A percentile compares a stretch with the other conserved stretches of the same genome.
phyloP scores from a whole-genome alignment of 768 basidiomycete genomes.

The Mycena filopes region DNA sequence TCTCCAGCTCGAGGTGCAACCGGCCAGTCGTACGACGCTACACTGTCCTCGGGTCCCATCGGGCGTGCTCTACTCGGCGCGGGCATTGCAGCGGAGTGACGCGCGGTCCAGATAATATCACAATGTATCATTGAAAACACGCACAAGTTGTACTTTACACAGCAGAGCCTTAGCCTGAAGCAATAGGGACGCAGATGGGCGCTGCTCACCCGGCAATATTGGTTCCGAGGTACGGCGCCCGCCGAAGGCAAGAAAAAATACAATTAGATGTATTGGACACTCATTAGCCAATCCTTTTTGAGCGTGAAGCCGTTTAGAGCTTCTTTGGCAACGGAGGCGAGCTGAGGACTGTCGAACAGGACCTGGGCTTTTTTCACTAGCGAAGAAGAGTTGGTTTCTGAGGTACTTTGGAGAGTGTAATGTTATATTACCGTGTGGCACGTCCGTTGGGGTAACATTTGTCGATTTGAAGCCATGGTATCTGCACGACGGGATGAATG shows the following conservation, averaged over 20 bases:
- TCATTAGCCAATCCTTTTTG: conserved; percentile 89
- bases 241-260: conserved; percentile 13
- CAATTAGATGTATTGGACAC: conserved; percentile 69
- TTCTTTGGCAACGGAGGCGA: conserved; percentile 82
- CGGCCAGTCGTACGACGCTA: too few relatives aligned
- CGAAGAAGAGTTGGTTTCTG: conserved; percentile 35
- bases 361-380: conserved; percentile 86
- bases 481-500: conserved; percentile 50
- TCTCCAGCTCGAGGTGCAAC: conserved; percentile 56
- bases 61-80: conserved; percentile 65
- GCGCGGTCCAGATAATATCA: conserved; percentile 15
- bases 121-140: conserved; percentile 18
- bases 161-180: conserved; percentile 23
- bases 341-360: conserved; percentile 77
- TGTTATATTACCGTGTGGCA: conserved; percentile 53
- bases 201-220: conserved; percentile 25
- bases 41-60: conserved; percentile 60
- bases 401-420: neutral
- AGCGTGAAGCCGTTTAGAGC: conserved; percentile 88
- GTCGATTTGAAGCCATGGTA: conserved; percentile 86
- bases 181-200: conserved; percentile 23
- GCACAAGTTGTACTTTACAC: conserved; percentile 24
- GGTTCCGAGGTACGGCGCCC: conserved; percentile 8
- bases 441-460: conserved; percentile 73
- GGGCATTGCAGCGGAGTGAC: conserved; percentile 36